Evolutionary conservation across 345 rosid genomes (phyloP).

Genomic region (Eucalyptus camaldulensis): DNA sequence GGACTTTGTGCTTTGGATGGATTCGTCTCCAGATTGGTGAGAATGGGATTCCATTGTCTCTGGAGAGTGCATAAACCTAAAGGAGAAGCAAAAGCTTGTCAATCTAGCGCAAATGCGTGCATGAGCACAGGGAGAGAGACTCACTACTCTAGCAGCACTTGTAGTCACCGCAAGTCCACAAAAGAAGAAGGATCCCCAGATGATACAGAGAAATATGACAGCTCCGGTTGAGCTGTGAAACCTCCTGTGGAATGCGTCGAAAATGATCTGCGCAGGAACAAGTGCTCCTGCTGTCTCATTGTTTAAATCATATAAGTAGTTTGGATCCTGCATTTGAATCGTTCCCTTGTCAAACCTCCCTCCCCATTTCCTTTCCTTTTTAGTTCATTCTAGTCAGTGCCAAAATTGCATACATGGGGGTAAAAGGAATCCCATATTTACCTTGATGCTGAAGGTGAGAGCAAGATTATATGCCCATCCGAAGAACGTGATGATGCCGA

Average conservation of each 20-base stretch:
- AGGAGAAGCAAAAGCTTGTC: background rate
- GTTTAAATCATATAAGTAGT: background rate
- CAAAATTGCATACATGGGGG: background rate
- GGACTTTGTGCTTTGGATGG: slow-evolving; percentile 6
- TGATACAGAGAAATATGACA: slow-evolving; percentile 3
- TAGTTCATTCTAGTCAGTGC: background rate
- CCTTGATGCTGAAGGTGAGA: slow-evolving; percentile 3
- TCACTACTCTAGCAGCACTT: slow-evolving; percentile 12
- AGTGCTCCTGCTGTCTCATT: slow-evolving; percentile 7
- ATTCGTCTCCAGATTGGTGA: slow-evolving; percentile 4
- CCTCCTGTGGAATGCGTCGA: slow-evolving; percentile 3
- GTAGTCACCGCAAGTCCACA: slow-evolving; percentile 7
- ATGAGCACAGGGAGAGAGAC: background rate
- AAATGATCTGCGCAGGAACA: slow-evolving; percentile 7
- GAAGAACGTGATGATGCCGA: slow-evolving; percentile 1
- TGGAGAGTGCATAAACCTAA: slow-evolving; percentile 6
- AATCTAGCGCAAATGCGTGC: background rate
- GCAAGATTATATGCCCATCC: slow-evolving; percentile 2
- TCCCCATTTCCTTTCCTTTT: background rate
- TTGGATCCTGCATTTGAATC: background rate
- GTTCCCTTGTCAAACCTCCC: background rate
- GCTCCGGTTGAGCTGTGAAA: slow-evolving; percentile 8
- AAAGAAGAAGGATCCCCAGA: slow-evolving; percentile 16
- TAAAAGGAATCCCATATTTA: background rate
- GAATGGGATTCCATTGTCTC: slow-evolving; percentile 14